Base-by-base conservation (phyloP, 345 rosid genomes). In the Cardamine resedifolia region DNA sequence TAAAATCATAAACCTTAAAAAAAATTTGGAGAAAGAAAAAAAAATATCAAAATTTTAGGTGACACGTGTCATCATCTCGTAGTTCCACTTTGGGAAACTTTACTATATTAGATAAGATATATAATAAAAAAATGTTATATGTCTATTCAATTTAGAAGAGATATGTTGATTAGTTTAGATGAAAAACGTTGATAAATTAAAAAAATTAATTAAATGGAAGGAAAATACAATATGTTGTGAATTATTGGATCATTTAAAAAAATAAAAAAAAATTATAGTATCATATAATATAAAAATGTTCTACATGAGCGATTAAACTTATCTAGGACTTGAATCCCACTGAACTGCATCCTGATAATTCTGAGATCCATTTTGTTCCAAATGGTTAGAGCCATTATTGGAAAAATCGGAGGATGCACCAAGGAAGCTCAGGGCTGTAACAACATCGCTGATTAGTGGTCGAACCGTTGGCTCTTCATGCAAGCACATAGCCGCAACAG, bases 401-500 rank as follows among this genome's bases (percentile, higher is more conserved):
- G 63, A 39, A 8, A 3, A 47, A 33, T 33, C 16, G 1, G 74
- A 23, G 0, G 23, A 8, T 23, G 49, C 64, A 56, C 85, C 87
- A 2, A 88, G 88, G 73, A 83, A 84, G 63, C 85, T 90, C 10
- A 93, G 86, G 20, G 96, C 90, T 3, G 76, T 77, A 7, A 87
- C 96, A 51, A 89, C 88, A 3, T 93, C 97, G 28, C 86, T 82
- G 41, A 89, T 93, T 72, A 83, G 30, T 1, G 98, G 97, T 4
- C 97, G 81, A 8, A 66, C 86, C 0, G 70, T 36, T 3, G 91
- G 75, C 19, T 88, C 94, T 68, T 87, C 97, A 6, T 88, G 86
- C 9, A 93, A 77, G 15, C 98, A 93, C 98, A 90, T 89, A 1
- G 92, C 90, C 0, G 97, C 89, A 2, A 87, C 85, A 10, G 92